phyloP scores from a whole-genome alignment of 306 rosid genomes.

The Citrullus colocynthis region DNA sequence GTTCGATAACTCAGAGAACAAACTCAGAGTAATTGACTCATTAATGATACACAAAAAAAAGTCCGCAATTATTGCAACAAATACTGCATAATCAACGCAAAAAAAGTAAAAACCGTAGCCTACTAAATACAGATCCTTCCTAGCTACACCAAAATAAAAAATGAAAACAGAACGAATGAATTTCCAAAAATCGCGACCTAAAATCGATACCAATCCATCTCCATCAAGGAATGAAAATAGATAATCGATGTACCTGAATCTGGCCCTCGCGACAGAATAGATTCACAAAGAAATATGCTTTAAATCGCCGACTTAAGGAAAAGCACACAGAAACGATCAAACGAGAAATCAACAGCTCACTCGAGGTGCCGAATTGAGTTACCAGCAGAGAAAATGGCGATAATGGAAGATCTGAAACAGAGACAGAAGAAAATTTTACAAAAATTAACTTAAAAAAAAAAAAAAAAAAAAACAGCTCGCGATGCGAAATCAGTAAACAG shows the following conservation, averaged over 20 bases:
- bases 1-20: constrained; percentile 1
- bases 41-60: not conserved
- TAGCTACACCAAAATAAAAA: constrained; percentile 1
- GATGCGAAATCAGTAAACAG: not conserved
- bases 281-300: constrained; percentile 16
- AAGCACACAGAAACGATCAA: constrained; percentile 4
- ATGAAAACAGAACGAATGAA: not conserved
- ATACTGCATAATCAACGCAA: not conserved
- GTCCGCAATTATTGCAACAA: constrained; percentile 3
- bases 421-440: not conserved
- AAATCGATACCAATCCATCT: constrained; percentile 4
- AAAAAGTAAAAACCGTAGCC: constrained; percentile 10
- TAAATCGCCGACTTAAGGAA: constrained; percentile 15
- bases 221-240: not conserved
- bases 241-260: constrained; percentile 27
- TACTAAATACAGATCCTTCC: constrained; percentile 7
- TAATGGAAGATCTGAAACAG: constrained; percentile 27
- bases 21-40: not conserved
- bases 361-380: constrained; percentile 18
- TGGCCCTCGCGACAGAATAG: constrained; percentile 4
- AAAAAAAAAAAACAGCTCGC: not conserved
- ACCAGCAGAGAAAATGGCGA: constrained; percentile 20
- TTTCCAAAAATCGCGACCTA: constrained; percentile 11
- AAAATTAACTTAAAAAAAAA: not conserved
- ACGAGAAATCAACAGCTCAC: constrained; percentile 20